These are phyloP conservation scores for Colletotrichum noveboracense DNA, from an alignment of 2,329 filamentous ascomycete genomes.

Conservation along the genomic window DNA sequence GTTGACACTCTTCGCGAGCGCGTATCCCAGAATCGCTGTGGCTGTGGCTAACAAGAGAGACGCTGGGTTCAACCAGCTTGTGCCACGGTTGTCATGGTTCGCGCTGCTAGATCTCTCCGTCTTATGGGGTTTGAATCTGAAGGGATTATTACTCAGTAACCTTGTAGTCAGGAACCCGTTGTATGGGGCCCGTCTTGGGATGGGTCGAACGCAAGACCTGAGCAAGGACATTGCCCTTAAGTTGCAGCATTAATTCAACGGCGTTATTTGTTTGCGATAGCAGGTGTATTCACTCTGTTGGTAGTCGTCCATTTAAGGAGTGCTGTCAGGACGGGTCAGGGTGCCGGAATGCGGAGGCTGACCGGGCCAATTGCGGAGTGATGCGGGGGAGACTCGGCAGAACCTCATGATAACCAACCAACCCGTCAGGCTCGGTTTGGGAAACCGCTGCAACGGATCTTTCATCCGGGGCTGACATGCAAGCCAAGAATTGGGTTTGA, in stretches of 20 bases:
- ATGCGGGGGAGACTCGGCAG: background rate
- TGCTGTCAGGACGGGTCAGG: background rate
- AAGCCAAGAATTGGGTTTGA: background rate
- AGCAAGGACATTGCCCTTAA: background rate
- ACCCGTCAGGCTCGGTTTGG: background rate
- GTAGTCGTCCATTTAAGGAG: background rate
- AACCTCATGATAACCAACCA: background rate
- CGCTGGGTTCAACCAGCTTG: background rate
- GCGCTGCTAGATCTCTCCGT: background rate
- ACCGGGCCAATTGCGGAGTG: background rate
- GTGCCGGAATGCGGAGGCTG: background rate
- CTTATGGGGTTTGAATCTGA: too few relatives aligned
- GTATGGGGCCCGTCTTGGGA: background rate
- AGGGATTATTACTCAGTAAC: background rate
- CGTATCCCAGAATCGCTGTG: background rate
- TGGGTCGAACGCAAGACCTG: background rate
- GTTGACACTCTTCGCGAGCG: background rate
- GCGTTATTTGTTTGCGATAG: accelerated
- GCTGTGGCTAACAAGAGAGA: background rate
- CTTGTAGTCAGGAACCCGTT: background rate
- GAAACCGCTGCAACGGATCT: background rate
- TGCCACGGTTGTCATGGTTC: background rate
- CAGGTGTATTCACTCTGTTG: background rate
- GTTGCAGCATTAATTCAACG: background rate
- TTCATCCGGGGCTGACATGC: background rate